Evolutionary conservation across 805 yeast genomes (phyloP).

Genomic region (Ogataea angusta): DNA sequence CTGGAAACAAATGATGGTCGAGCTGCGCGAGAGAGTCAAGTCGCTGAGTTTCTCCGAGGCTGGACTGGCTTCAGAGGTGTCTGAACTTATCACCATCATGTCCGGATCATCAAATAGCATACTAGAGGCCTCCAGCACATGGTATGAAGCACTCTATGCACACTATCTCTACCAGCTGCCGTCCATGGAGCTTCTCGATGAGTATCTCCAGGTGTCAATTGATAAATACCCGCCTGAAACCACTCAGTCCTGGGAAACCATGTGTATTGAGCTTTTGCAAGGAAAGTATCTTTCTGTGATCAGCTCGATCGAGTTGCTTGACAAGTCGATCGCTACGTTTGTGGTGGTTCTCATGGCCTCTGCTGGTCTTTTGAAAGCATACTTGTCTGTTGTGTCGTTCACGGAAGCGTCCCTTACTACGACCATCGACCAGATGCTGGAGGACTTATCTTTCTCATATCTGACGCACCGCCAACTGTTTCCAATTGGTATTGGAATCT

Average conservation of each 20-base stretch:
- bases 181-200: slow-evolving; percentile 38
- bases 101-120: slow-evolving; percentile 50
- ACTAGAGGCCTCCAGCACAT: slow-evolving; percentile 46
- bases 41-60: slow-evolving; percentile 26
- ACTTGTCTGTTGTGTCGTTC: slow-evolving; percentile 22
- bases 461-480: slow-evolving; percentile 50
- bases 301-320: slow-evolving; percentile 56
- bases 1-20: slow-evolving; percentile 52
- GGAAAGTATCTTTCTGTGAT: slow-evolving; percentile 56
- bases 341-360: slow-evolving; percentile 61
- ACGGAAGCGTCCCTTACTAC: slow-evolving; percentile 14
- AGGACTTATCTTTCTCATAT: slow-evolving; percentile 53
- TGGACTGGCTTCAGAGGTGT: slow-evolving; percentile 35
- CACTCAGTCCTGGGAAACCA: slow-evolving; percentile 48
- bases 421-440: slow-evolving; percentile 39
- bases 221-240: slow-evolving; percentile 34
- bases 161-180: slow-evolving; percentile 54
- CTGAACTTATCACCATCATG: slow-evolving; percentile 41
- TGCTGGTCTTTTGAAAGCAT: slow-evolving; percentile 51
- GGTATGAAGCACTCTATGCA: slow-evolving; percentile 62
- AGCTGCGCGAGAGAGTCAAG: slow-evolving; percentile 42
- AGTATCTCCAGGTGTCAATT: slow-evolving; percentile 39
- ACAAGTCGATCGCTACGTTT: slow-evolving; percentile 61
- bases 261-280: slow-evolving; percentile 54
- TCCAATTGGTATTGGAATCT: slow-evolving; percentile 67